Evolutionary conservation across 2,329 filamentous ascomycete species (phyloP).

Genomic region (Diaporthe sp.): DNA sequence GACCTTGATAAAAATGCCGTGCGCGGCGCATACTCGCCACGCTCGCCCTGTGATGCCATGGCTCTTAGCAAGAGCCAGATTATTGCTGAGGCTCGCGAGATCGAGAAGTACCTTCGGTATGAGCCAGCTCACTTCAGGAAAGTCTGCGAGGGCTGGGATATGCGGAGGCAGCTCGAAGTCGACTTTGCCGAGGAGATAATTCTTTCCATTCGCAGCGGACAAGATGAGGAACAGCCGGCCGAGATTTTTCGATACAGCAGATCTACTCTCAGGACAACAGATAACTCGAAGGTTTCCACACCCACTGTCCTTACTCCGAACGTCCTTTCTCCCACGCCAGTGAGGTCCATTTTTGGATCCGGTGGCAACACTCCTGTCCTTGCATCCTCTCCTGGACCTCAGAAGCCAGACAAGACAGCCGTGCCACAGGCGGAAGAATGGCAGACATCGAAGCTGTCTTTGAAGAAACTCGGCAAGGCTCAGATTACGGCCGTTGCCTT

Average conservation of each 20-base stretch:
- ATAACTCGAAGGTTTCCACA: background rate
- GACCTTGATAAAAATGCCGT: conserved; percentile 77
- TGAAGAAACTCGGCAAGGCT: conserved; percentile 70
- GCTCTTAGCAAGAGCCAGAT: conserved; percentile 78
- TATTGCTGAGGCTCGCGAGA: conserved; percentile 81
- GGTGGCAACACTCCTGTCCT: background rate
- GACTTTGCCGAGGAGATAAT: conserved; percentile 89
- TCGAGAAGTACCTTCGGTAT: conserved; percentile 80
- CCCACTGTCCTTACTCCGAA: background rate
- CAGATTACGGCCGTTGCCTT: conserved; percentile 78
- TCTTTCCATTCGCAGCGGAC: conserved; percentile 79
- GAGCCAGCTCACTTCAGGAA: conserved; percentile 84
- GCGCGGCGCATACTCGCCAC: conserved; percentile 83
- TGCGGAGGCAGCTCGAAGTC: conserved; percentile 86
- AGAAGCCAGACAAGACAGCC: background rate
- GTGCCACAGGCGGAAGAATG: conserved; percentile 67
- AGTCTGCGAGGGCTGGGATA: conserved; percentile 89
- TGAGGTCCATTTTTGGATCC: conserved; percentile 35
- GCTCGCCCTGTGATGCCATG: conserved; percentile 81
- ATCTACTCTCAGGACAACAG: conserved; percentile 42
- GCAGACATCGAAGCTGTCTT: conserved; percentile 71
- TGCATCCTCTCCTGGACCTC: background rate
- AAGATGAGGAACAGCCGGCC: conserved; percentile 67
- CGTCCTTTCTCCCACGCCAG: conserved; percentile 4
- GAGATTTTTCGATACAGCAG: conserved; percentile 60